Base-by-base conservation (phyloP, 148 eudicot genomes). In the Hydrangea macrophylla region DNA sequence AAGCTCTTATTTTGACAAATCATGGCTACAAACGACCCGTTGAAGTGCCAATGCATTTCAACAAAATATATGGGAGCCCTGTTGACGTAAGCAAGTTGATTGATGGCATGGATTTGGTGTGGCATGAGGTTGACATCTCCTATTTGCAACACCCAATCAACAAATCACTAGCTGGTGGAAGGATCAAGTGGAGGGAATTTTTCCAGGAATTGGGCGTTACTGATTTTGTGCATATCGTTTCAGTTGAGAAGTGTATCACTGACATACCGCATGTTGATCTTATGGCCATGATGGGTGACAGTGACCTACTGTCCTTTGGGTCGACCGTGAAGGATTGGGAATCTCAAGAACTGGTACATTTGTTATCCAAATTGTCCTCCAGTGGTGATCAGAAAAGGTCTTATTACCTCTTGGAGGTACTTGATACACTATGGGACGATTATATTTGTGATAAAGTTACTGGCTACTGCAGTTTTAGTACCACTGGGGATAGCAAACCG, bases 361-460 rank as follows among this genome's bases (percentile, higher is more conserved):
- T 94, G 70, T 48, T 94, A 44, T 85, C 90, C 57, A 71, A 67
- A n/a, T 60, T 90, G 58, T 79, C 90, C 40, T 69, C 78, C 44
- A 81, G 67, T 35, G 78, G 79, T 72, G 83, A 77, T 70, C 60
- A 7, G 62, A 83, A 75, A 62, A 82, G 79, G 70, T 83, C 83
- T 56, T 75, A 61, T 67, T 85, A 81, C 69, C 80, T 94, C 37
- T 71, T 94, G 83, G 92, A 94, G 77, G 80, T 84, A 58, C 79
- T 94, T 68, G 98, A 88, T 81, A 75, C 70, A 30, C 48, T 90
- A 11, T 90, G 98, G 98, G 92, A 94, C 71, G 83, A 79, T 37
- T 75, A 70, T 80, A 90, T 78, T 71, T 66, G 82, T 74, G 83
- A 88, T 60, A 94, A 85, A 78, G 82, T 79, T 73, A 65, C 70